Base-by-base conservation (phyloP, 2,329 filamentous ascomycete genomes). In the Trichoderma asperellum region DNA sequence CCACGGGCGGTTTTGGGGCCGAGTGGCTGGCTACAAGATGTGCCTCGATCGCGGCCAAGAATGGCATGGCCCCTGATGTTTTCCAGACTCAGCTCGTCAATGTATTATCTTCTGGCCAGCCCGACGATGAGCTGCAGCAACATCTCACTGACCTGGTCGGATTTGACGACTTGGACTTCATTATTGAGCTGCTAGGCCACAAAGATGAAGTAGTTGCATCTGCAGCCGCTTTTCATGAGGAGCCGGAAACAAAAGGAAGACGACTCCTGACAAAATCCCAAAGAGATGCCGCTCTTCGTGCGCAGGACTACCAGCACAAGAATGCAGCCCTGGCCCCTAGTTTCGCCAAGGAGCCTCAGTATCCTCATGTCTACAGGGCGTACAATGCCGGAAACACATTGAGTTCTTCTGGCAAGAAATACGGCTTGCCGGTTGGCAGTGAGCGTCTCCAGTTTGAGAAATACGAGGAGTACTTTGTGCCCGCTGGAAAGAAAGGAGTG, bases 341-440 rank as follows among this genome's bases (percentile, higher is more conserved):
- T n/a, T 86, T 92, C 71, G 85, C 90, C 65, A 89, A 89, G 70
- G 92, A 91, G 65, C 87, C 90, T 4, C 86, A 92, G 57, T 99
- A 99, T 77, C 96, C 96, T 1, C 96, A 99, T 77, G 93, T 99
- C 0, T 99, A 97, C 81, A 93, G 91, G 74, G 81, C 88, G 2
- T 91, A 97, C 76, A 89, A 89, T 71, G 92, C 94, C 3, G 93
- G 96, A 1, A 98, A 98, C 78, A 92, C 90, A 0, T 82, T 99
- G 47, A 96, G 92, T 69, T 83, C 89, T 27, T 86, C 90, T 61
- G 96, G 96, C 1, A 90, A 89, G 76, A 94, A 92, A 77, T 99
- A 97, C 74, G 91, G 87, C 1, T 82, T 99, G 21, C 96, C 96
- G 0, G 76, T 87, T 1, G 94, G 94, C 3, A 94, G 88, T 73